Evolutionary conservation across 2,329 filamentous ascomycete species (phyloP), one percentile per base, ranked within the genome.

Genomic region (Apiospora kogelbergensis): DNA sequence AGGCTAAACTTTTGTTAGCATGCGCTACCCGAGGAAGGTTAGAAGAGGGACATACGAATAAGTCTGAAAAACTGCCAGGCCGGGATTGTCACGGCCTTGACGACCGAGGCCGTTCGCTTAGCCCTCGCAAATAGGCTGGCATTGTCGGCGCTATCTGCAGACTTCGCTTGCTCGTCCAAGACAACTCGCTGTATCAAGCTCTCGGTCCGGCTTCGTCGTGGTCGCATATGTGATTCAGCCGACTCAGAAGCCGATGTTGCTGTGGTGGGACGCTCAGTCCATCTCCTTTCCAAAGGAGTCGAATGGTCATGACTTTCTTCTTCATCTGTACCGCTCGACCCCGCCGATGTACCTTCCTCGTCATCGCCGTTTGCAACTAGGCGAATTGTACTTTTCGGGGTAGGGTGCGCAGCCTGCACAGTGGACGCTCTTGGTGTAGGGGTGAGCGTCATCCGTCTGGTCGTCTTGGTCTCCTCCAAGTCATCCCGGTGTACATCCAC

Each of bases 21-120:
- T 17, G 17, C 3, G 17, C 11, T 37, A 37, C 2, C 20, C 5
- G 53, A n/a, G 53, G n/a, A 13, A 15, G 67, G n/a, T 46, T 30
- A 63, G 63, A 68, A 67, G 67, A 67, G 71, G n/a, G 74, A 85
- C 92, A 81, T 83, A 94, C 92, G 95, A 74, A 98, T 94, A 33
- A 98, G 84, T 76, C 93, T 94, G 81, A 98, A 98, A 77, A 98
- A 97, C 76, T 98, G 95, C 94, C 95, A 98, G 1, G 96, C 96
- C 45, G 95, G 95, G 84, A 98, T 97, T 69, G 95, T 91, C 17
- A 98, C 92, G 75, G 97, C 95, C 76, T 95, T 97, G 73, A 82
- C 84, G 68, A 85, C 83, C 1, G 86, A 87, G 73, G 83, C 79
- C 77, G 85, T 77, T 73, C 78, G 79, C 75, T 83, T 79, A 73